Evolutionary conservation across 129 eudicot species (phyloP).

Genomic region (Flaveria robusta): DNA sequence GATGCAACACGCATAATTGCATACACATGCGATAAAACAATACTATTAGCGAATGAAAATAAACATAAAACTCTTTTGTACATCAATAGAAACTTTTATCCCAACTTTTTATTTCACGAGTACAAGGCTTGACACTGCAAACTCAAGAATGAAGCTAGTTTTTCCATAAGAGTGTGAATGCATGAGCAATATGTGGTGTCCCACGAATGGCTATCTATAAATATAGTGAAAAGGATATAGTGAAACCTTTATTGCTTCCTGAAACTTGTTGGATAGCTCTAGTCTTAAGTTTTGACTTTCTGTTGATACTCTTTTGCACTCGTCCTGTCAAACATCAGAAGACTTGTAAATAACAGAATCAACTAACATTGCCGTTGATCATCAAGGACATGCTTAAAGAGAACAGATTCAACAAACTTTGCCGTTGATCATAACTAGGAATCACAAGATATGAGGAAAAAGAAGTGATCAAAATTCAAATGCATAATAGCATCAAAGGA

Average conservation of each 20-base stretch:
- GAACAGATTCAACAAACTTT: background rate
- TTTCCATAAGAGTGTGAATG: no score
- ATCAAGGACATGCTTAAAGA: slow-evolving; percentile 9
- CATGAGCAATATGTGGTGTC: slow-evolving; percentile 4
- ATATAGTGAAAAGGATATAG: background rate
- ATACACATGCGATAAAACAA: background rate
- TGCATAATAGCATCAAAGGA: slow-evolving; percentile 1
- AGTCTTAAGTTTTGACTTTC: slow-evolving; percentile 86
- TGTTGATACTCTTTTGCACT: slow-evolving; percentile 82
- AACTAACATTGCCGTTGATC: background rate
- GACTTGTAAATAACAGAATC: slow-evolving; percentile 8
- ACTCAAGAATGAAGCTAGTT: background rate
- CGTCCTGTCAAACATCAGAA: slow-evolving; percentile 59
- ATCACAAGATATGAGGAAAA: background rate
- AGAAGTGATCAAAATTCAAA: slow-evolving; percentile 11
- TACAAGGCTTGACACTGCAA: background rate
- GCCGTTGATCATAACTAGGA: background rate
- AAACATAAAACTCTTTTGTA: background rate
- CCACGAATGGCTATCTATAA: background rate
- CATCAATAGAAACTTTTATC: background rate
- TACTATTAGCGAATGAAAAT: background rate
- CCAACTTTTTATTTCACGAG: background rate
- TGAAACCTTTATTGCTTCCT: slow-evolving; percentile 89
- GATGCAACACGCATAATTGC: slow-evolving; percentile 6
- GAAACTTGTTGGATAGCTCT: slow-evolving; percentile 85